These are phyloP conservation scores for Phytopythium mirpurense DNA, from an alignment of 352 stramenopile species.

Conservation along the genomic window DNA sequence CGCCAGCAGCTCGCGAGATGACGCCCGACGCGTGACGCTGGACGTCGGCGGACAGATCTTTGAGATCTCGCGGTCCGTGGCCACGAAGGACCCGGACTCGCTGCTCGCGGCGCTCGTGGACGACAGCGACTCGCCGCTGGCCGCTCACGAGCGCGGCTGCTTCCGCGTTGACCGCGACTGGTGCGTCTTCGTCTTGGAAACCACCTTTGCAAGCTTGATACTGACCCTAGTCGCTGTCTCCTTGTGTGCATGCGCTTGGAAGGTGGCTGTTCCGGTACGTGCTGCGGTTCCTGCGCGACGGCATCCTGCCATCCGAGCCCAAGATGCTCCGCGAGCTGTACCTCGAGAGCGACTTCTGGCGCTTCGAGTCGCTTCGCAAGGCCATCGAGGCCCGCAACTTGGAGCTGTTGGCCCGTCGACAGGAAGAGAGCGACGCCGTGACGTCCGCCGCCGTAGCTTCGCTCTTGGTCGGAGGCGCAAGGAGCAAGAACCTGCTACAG, in stretches of 20 bases:
- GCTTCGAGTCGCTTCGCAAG: conserved; percentile 65
- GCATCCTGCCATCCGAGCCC: conserved; percentile 53
- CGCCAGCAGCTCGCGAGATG: conserved; percentile 17
- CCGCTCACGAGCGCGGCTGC: conserved; percentile 49
- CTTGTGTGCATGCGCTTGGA: not conserved
- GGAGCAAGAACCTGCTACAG: not conserved
- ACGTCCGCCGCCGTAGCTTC: not conserved
- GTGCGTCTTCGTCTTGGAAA: conserved; percentile 10
- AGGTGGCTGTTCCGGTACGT: conserved; percentile 75
- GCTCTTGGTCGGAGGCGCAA: not conserved
- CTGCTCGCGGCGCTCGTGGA: conserved; percentile 62
- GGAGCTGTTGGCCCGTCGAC: conserved; percentile 35
- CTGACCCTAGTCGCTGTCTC: not conserved
- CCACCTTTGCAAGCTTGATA: not conserved
- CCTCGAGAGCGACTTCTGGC: conserved; percentile 81
- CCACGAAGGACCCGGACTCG: conserved; percentile 49
- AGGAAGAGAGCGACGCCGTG: conserved; percentile 1
- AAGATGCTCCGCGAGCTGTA: conserved; percentile 68
- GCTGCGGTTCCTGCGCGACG: conserved; percentile 77
- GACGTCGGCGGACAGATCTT: conserved; percentile 73
- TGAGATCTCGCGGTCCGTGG: conserved; percentile 45
- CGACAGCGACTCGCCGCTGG: conserved; percentile 52
- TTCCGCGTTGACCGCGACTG: conserved; percentile 75
- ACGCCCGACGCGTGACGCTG: conserved; percentile 36
- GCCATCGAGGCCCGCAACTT: conserved; percentile 74